phyloP scores from a whole-genome alignment of 2,329 filamentous ascomycete genomes.

The Epichloe gansuensis region DNA sequence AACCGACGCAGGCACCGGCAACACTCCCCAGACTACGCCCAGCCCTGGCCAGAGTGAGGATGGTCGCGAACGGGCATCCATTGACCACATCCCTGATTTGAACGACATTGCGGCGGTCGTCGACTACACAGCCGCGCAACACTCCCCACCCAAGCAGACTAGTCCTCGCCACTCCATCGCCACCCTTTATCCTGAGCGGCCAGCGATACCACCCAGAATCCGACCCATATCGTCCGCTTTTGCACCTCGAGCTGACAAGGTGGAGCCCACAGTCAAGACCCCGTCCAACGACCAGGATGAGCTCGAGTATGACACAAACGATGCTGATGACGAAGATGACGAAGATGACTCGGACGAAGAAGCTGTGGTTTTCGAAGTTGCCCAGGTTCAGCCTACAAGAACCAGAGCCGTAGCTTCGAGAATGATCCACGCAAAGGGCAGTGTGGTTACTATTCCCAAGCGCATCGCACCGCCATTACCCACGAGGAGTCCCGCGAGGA shows the following conservation, averaged over 20 bases:
- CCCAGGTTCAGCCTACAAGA: slow-evolving; percentile 39
- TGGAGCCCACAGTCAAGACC: slow-evolving; percentile 14
- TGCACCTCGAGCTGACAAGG: slow-evolving; percentile 11
- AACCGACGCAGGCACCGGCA: slow-evolving; percentile 33
- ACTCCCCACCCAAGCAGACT: slow-evolving; percentile 34
- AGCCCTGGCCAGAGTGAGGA: slow-evolving; percentile 43
- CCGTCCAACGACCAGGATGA: slow-evolving; percentile 12
- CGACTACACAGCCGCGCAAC: slow-evolving; percentile 47
- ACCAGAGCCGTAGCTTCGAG: slow-evolving; percentile 50
- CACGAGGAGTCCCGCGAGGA: slow-evolving; percentile 57
- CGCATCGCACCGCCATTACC: slow-evolving; percentile 67
- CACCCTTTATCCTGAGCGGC: slow-evolving; percentile 1
- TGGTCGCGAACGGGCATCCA: slow-evolving; percentile 28
- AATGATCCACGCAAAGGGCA: slow-evolving; percentile 58
- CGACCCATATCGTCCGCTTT: not conserved
- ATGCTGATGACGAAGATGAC: slow-evolving; percentile 30
- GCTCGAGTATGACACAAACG: slow-evolving; percentile 14
- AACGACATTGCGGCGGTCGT: slow-evolving; percentile 28
- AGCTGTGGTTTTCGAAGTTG: slow-evolving; percentile 57
- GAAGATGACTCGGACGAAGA: slow-evolving; percentile 42
- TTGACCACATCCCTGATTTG: slow-evolving; percentile 23
- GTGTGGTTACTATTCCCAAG: slow-evolving; percentile 75
- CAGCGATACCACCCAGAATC: slow-evolving; percentile 8
- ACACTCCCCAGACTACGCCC: slow-evolving; percentile 40
- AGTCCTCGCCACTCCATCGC: slow-evolving; percentile 26